Evolutionary conservation across 768 basidiomycete genomes (phyloP).

Genomic region (Xerocomus brunneocitrinus): DNA sequence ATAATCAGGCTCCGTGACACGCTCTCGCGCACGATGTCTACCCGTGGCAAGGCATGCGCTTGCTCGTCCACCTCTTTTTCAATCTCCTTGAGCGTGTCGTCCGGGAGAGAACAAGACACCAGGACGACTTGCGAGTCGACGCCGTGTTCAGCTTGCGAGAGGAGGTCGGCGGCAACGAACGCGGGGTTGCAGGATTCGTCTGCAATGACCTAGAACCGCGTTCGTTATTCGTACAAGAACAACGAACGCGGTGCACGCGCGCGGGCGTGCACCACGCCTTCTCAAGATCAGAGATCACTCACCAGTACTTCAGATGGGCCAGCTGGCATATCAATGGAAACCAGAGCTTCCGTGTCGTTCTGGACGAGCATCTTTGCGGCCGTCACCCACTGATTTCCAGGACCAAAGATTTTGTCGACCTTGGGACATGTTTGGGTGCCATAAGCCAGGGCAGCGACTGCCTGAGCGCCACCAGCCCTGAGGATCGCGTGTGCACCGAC

Average conservation of each 20-base stretch:
- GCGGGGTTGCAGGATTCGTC: slow-evolving; percentile 82
- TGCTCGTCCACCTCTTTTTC: slow-evolving; percentile 84
- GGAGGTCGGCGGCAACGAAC: slow-evolving; percentile 93
- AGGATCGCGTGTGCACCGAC: slow-evolving; percentile 88
- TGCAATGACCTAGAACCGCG: slow-evolving; percentile 74
- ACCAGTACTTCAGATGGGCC: slow-evolving; percentile 97
- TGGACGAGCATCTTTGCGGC: slow-evolving; percentile 99
- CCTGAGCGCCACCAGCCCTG: slow-evolving; percentile 95
- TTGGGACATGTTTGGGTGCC: slow-evolving; percentile 94
- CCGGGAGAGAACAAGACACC: slow-evolving; percentile 68
- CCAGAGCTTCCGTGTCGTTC: slow-evolving; percentile 94
- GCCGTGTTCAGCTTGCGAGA: slow-evolving; percentile 98
- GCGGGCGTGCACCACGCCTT: slow-evolving; percentile 58
- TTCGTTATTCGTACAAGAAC: slow-evolving; percentile 35
- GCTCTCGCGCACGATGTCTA: slow-evolving; percentile 87
- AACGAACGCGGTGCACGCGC: slow-evolving; percentile 51
- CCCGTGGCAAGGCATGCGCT: slow-evolving; percentile 79
- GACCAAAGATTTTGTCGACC: slow-evolving; percentile 99
- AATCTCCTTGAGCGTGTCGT: slow-evolving; percentile 61
- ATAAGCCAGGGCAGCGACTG: slow-evolving; percentile 93
- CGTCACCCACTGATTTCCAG: slow-evolving; percentile 99
- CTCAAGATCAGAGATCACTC: slow-evolving; percentile 13
- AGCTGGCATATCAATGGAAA: slow-evolving; percentile 98
- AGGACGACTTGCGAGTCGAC: slow-evolving; percentile 97
- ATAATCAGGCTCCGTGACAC: slow-evolving; percentile 90